phyloP scores from a whole-genome alignment of 768 basidiomycete genomes.

The Psilocybe subaeruginosa region DNA sequence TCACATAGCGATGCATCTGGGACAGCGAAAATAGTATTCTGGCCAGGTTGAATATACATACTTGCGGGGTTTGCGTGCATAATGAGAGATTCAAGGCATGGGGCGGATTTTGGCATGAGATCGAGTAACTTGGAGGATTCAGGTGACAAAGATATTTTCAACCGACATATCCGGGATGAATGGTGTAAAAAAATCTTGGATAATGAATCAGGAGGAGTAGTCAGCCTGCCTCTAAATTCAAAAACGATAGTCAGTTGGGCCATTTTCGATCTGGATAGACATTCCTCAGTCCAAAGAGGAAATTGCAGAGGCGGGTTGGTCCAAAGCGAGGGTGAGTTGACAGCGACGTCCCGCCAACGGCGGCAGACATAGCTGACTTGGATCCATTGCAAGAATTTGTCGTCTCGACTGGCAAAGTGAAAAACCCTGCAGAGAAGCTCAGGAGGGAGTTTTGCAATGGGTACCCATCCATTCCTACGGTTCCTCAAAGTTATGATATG shows the following conservation, averaged over 20 bases:
- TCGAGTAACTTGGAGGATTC: background rate
- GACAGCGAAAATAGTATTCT: background rate
- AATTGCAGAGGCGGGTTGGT: background rate
- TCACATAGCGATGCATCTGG: background rate
- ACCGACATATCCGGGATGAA: background rate
- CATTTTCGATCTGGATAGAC: slow-evolving; percentile 10
- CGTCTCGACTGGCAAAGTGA: background rate
- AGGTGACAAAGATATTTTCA: background rate
- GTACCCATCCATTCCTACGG: slow-evolving; percentile 5
- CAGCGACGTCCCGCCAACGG: slow-evolving; percentile 5
- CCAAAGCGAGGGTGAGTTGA: slow-evolving; percentile 11
- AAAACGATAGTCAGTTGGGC: background rate
- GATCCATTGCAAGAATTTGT: background rate
- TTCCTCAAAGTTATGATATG: background rate
- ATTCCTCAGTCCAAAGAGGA: slow-evolving; percentile 1
- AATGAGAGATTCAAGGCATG: background rate
- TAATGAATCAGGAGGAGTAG: background rate
- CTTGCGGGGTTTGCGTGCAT: background rate
- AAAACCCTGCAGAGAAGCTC: slow-evolving; percentile 10
- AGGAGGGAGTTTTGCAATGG: slow-evolving; percentile 9
- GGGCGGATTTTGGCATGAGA: slow-evolving; percentile 3
- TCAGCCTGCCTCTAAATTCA: background rate
- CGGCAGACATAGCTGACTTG: slow-evolving; percentile 8
- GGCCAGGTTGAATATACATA: no score
- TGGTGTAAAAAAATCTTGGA: background rate